Evolutionary conservation across 2,329 filamentous ascomycete genomes (phyloP), one percentile per base, ranked within the genome.

Genomic region (Colletotrichum viniferum): DNA sequence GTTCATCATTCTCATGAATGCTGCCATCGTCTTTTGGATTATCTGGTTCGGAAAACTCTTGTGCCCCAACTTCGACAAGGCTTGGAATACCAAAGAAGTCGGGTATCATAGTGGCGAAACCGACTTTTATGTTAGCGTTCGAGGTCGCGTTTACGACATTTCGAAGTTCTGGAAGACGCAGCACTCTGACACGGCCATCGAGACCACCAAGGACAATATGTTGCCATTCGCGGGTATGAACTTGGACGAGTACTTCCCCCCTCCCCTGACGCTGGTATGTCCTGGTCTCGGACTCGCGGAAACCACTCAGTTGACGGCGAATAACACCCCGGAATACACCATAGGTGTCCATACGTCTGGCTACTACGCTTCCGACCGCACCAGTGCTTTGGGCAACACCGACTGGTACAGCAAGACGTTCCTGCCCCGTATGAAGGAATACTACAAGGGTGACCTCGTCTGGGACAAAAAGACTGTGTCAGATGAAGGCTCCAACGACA

Each of bases 11-110:
- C 80, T 99, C 14, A 85, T 98, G 78, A 99, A 99, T 84, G 95
- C 83, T 52, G 81, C 91, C 32, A 91, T 99, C 76, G 89, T 98
- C 73, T 99, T 99, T 86, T 98, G 95, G 90, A 98, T 99, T 79
- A 90, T 98, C 77, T 91, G 86, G 52, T 97, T 99, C 79, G 96
- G 96, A 38, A 92, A 90, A 71, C 84, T 99, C 2, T 88, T 98
- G 4, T 99, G 97, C 82, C 97, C 97, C 16, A 96, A 98, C 82
- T 94, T 92, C 78, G 92, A 98, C 87, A 98, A 98, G 83, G 97
- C 92, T 4, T 99, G 96, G 96, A 92, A 92, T 69, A 82, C 86
- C 6, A 89, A 88, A 13, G 91, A 99, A 82, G 92, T 98, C 8
- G 80, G 85, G 16, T 90, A 86, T 48, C 96, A 98, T 80, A 88